phyloP scores from a whole-genome alignment of 768 basidiomycete species.

The Galerina sulciceps region DNA sequence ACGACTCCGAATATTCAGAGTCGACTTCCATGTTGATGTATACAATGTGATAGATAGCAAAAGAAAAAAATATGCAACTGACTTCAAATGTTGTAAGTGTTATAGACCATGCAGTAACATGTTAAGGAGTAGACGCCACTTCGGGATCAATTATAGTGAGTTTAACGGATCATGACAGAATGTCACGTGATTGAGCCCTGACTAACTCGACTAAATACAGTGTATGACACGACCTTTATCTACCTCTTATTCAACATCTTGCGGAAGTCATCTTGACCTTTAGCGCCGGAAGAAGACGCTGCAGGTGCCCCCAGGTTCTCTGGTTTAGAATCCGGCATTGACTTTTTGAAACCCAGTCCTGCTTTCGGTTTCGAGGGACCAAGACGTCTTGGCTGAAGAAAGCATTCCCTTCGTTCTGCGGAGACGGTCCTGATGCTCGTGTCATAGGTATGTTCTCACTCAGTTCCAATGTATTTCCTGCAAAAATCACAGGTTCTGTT shows the following conservation, averaged over 20 bases:
- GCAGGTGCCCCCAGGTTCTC: conserved; percentile 17
- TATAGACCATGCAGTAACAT: no score
- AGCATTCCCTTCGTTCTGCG: conserved; percentile 39
- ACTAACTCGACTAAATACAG: neutral
- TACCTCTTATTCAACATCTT: conserved; percentile 62
- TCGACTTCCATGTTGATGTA: conserved; percentile 4
- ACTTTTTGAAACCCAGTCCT: conserved; percentile 65
- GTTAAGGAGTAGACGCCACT: no score
- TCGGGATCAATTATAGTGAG: neutral
- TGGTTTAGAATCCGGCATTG: conserved; percentile 24
- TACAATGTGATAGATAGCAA: no score
- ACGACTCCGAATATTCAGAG: conserved; percentile 54
- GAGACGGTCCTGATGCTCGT: conserved; percentile 34
- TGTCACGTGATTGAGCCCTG: neutral
- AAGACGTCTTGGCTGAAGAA: conserved; percentile 68
- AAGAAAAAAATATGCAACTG: neutral
- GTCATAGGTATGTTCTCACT: conserved; percentile 49
- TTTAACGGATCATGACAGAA: neutral
- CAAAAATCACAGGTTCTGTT: conserved; percentile 73
- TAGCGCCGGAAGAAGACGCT: conserved; percentile 37
- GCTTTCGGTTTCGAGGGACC: conserved; percentile 71
- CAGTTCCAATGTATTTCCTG: conserved; percentile 62
- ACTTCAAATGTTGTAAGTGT: no score
- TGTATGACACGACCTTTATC: no score
- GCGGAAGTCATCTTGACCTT: conserved; percentile 85